Evolutionary conservation across 2,329 filamentous ascomycete genomes (phyloP), one percentile per base, ranked within the genome.

Genomic region (Penicillium rolfsii): DNA sequence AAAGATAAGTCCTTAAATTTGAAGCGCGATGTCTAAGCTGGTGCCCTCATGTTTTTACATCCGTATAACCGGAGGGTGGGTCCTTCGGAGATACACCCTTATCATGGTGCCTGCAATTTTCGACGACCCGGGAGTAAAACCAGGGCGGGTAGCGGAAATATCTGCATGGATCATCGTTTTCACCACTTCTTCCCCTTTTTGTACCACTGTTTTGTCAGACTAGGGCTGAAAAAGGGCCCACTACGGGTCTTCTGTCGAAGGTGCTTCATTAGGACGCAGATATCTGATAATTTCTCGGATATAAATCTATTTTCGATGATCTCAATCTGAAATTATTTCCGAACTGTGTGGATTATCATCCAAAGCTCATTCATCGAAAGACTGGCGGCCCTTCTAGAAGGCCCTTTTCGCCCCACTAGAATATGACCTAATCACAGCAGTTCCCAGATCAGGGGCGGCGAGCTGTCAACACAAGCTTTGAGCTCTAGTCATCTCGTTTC

Each of bases 51-150:
- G 40, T 9, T 14, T 28, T n/a, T 59, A 62, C 35, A 62, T 62
- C 60, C 60, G 60, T 28, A 56, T 45, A 49, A 28, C 57, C 56
- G 60, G 38, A 19, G 35, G n/a, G 50, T 58, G 46, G 61, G 12
- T 41, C 28, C n/a, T 16, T 12, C 45, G 45, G 45, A 48, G 16
- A 40, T 57, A 50, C 16, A n/a, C 36, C 33, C 24, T 35, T 24
- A 24, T 30, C 24, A 22, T 33, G 12, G 8, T 49, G 4, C 22
- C 8, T 16, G 33, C 3, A 19, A n/a, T 11, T 16, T 9, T 48
- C 24, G 28, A 33, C 1, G 22, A 49, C 5, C 8, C 26, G 46
- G 28, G 7, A 33, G 9, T 30, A 35, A 33, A n/a, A 19, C 14
- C 4, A 26, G 11, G 43, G 14, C 30, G 2, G 16, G 1, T 9